Evolutionary conservation across 2,329 filamentous ascomycete species (phyloP).

Genomic region (Arthrobotrys iridis): DNA sequence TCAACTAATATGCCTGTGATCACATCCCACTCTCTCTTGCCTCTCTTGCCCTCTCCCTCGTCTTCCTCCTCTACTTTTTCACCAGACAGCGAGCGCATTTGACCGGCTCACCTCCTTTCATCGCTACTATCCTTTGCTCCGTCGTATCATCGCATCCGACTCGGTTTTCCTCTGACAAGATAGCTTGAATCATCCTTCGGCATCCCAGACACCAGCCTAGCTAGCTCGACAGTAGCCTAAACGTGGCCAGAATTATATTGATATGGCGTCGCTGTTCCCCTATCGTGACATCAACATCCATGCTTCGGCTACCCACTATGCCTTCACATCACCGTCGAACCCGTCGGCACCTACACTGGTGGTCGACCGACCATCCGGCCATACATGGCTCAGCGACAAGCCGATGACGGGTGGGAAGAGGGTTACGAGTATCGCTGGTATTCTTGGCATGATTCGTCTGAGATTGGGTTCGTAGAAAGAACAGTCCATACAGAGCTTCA

Average conservation of each 20-base stretch:
- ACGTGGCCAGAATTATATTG: constrained; percentile 55
- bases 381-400: constrained; percentile 84
- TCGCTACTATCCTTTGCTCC: constrained; percentile 2
- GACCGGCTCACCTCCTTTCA: neutral
- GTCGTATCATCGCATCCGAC: neutral
- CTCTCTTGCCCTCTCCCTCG: neutral
- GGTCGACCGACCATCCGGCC: constrained; percentile 90
- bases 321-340: constrained; percentile 94
- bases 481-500: neutral
- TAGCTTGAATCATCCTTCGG: neutral
- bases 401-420: constrained; percentile 79
- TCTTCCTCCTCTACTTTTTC: neutral
- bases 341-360: constrained; percentile 87
- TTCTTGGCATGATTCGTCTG: constrained; percentile 91
- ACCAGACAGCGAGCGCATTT: neutral
- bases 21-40: constrained; percentile 26
- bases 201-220: neutral
- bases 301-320: constrained; percentile 89
- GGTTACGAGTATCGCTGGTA: constrained; percentile 93
- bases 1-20: constrained; percentile 22
- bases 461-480: constrained; percentile 76
- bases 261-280: constrained; percentile 70
- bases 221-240: constrained; percentile 15
- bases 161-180: neutral
- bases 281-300: constrained; percentile 98